Evolutionary conservation across 2,329 filamentous ascomycete species (phyloP).

Genomic region (Colletotrichum sp.): DNA sequence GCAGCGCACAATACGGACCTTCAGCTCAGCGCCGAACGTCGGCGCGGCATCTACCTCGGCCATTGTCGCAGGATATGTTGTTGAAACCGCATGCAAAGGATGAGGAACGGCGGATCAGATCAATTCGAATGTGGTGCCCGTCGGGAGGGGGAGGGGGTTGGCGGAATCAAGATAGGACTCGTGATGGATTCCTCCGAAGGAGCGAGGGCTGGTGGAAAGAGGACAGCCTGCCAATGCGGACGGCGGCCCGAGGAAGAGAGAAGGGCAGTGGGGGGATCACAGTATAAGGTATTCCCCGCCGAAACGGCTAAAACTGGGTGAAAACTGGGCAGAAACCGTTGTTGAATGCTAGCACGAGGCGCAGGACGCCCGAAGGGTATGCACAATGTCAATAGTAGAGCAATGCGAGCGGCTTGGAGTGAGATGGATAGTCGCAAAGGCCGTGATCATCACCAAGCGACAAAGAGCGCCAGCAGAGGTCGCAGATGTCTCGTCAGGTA

Average conservation of each 20-base stretch:
- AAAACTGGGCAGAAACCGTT: not conserved
- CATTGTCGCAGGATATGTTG: constrained; percentile 53
- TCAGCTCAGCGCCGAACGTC: constrained; percentile 92
- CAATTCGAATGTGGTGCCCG: not conserved
- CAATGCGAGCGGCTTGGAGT: not conserved
- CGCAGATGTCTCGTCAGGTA: not conserved
- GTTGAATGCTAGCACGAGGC: constrained; percentile 14
- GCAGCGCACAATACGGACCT: constrained; percentile 60
- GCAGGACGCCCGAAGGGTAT: constrained; percentile 13
- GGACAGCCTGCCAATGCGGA: constrained; percentile 9
- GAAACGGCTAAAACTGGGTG: constrained; percentile 18
- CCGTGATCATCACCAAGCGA: not conserved
- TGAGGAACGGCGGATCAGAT: not conserved
- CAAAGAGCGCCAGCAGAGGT: not conserved
- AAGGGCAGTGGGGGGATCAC: constrained; percentile 1
- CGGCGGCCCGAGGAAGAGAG: constrained; percentile 17
- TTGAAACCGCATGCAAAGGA: constrained; percentile 10
- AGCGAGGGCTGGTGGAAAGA: constrained; percentile 6
- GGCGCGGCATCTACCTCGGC: constrained; percentile 82
- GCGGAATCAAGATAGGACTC: not conserved
- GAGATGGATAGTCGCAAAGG: not conserved
- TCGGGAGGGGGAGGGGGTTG: not conserved
- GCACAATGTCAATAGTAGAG: not conserved
- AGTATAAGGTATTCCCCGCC: constrained; percentile 19
- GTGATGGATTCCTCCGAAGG: constrained; percentile 9